Evolutionary conservation across 805 yeast species (phyloP), one percentile per base, ranked within the genome.

Genomic region (Saturnispora serradocipensis): DNA sequence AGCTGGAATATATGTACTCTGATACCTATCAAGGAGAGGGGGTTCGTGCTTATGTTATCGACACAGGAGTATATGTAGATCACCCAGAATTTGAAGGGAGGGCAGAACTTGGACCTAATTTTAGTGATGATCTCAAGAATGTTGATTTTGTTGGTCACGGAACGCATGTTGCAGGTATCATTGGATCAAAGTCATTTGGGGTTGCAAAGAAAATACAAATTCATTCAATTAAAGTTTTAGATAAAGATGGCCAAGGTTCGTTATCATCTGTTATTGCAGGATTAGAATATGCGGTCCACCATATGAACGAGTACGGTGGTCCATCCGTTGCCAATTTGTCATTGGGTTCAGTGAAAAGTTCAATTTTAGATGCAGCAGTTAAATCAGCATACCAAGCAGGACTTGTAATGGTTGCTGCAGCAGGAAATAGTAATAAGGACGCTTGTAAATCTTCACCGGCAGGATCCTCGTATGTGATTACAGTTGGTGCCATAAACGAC

Each of bases 371-470:
- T 60, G 73, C 76, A 20, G 97, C 96, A 0, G 77, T 89, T 8
- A 75, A 77, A 53, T 89, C 88, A 2, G 95, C 96, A 0, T 74
- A 73, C 7, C 76, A 80, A 18, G 74, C 86, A 0, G 97, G 96
- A 0, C 62, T 89, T 36, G 74, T 84, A 1, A 69, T 86, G 25
- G 86, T 84, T 22, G 88, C 75, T 5, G 96, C 97, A 0, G 97
- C 96, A 0, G 98, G 98, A 1, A 90, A 90, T 65, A 74, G 83
- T 27, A 81, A 82, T 57, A 65, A 77, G 18, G 80, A 88, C 62
- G 95, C 97, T 0, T 90, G 97, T 60, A 65, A 72, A 53, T 78
- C 82, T n/a, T 86, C 95, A 52, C 97, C 97, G 0, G 95, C 95
- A 1, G 84, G 91, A 36, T 84, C 91, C 1, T 69, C 68, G 1